A percentile compares a stretch with the other conserved stretches of the same genome.
phyloP scores from a whole-genome alignment of 192 early-diverging fungal genomes.

The Backusella westeae region DNA sequence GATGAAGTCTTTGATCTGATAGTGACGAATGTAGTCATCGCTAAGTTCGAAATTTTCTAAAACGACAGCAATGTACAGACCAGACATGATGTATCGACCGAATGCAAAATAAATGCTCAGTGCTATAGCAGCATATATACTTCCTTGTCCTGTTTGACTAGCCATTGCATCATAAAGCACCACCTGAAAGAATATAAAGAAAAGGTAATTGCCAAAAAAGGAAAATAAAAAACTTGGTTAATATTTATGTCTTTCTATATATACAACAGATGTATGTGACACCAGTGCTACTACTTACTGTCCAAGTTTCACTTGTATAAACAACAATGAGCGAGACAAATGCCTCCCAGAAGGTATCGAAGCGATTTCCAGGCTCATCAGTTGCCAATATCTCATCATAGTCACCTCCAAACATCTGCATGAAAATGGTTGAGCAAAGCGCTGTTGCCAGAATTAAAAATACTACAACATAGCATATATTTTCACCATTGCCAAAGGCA shows the following conservation, averaged over 20 bases:
- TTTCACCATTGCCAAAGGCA: constrained; percentile 34
- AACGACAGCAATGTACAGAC: constrained; percentile 56
- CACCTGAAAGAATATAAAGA: constrained; percentile 21
- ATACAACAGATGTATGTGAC: not conserved
- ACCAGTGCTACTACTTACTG: constrained; percentile 8
- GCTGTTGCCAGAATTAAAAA: constrained; percentile 31
- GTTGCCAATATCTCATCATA: constrained; percentile 10
- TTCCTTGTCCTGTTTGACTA: constrained; percentile 33
- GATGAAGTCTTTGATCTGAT: constrained; percentile 33
- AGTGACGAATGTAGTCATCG: constrained; percentile 41
- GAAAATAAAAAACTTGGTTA: not conserved
- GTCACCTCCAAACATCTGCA: constrained; percentile 39
- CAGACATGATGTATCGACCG: constrained; percentile 51
- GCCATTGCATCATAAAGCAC: constrained; percentile 50
- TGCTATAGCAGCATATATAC: constrained; percentile 41
- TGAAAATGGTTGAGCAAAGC: constrained; percentile 26
- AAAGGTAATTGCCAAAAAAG: not conserved
- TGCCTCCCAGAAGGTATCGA: constrained; percentile 35
- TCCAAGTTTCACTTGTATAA: constrained; percentile 37
- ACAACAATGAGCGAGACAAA: constrained; percentile 32
- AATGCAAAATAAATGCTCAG: constrained; percentile 45
- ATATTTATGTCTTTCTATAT: not conserved
- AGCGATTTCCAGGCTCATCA: constrained; percentile 15
- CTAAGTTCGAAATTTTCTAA: constrained; percentile 59
- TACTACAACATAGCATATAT: constrained; percentile 28